Percentiles rank a stretch among this genome's conserved stretches.
These are phyloP conservation scores for Penicillium sp. DNA, from an alignment of 2,329 filamentous ascomycete genomes.

Conservation along the genomic window DNA sequence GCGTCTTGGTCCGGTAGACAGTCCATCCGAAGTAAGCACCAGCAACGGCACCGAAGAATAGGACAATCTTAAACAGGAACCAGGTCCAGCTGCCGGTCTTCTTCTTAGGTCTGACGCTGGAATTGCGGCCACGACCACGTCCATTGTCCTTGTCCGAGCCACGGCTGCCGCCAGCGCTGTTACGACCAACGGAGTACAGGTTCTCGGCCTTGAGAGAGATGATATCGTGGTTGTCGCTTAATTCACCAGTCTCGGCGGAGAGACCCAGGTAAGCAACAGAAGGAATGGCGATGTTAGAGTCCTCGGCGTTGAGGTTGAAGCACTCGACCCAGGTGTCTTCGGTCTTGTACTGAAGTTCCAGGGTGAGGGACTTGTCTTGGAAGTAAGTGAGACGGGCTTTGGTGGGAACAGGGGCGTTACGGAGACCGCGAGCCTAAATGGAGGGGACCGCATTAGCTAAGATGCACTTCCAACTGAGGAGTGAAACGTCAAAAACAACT, in stretches of 20 bases:
- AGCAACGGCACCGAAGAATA: constrained; percentile 69
- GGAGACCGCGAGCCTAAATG: constrained; percentile 73
- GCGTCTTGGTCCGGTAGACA: constrained; percentile 67
- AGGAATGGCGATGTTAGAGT: constrained; percentile 74
- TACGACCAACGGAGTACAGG: constrained; percentile 59
- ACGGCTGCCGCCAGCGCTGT: constrained; percentile 42
- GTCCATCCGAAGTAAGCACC: constrained; percentile 86
- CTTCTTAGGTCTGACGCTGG: constrained; percentile 21
- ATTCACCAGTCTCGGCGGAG: constrained; percentile 81
- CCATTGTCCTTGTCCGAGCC: constrained; percentile 27
- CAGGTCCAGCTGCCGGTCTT: constrained; percentile 59
- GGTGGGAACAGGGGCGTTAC: constrained; percentile 75
- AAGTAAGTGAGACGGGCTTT: constrained; percentile 92
- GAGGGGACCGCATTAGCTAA: not conserved
- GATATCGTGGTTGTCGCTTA: constrained; percentile 97
- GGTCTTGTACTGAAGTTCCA: constrained; percentile 92
- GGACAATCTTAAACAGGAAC: constrained; percentile 78
- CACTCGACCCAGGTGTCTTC: constrained; percentile 87
- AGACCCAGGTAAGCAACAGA: constrained; percentile 65
- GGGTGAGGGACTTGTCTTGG: constrained; percentile 85
- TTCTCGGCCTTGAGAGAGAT: constrained; percentile 84
- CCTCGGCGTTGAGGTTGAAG: constrained; percentile 68
- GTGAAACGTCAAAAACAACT: constrained; percentile 21
- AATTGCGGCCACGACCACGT: constrained; percentile 25
- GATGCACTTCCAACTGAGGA: not conserved